Base-by-base conservation (phyloP, 257 asterid genomes). In the Voacanga thouarsii region DNA sequence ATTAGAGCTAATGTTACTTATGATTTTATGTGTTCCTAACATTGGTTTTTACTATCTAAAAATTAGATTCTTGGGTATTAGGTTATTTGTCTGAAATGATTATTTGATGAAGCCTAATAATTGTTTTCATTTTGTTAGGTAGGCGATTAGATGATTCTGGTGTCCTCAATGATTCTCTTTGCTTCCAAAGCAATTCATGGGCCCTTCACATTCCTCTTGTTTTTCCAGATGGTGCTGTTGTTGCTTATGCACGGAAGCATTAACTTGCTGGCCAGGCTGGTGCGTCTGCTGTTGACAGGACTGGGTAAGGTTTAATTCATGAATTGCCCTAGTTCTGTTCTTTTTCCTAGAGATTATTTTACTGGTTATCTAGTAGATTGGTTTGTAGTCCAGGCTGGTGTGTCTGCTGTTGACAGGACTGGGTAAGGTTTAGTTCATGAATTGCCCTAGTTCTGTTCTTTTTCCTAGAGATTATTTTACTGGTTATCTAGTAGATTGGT, bases 221-320 rank as follows among this genome's bases (percentile, higher is more conserved):
- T 80, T 95, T 97, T 80, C 99, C 98, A 44, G 99, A 95, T 75
- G 99, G 98, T 71, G 99, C 97, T 74, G 98, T 95, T 81, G 99
- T 93, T 82, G 98, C 99, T 65, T 95, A 95, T 86, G 99, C 98
- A 24, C 93, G 98, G 99, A 95, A 95, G 84, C 96, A 98, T 64
- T 97, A 95, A 84, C 99, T 95, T 84, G 99, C 98, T 85, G 99
- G 98, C 71, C 99, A 95, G 90, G 99, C 99, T 74, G 99, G 99
- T 75, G 98, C 99, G 77, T 95, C 99, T 71, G 99, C 99, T 14
- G 99, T 95, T 66, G 99, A 95, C 83, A 85, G 99, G 82, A 93
- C 99, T 78, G 89, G 99, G 97, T 92, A 83, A 18, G 49, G 77
- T n/a, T 59, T 76, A 5, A 75, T 81, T 59, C 24, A 30, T 43